Evolutionary conservation across 257 asterid species (phyloP), one percentile per base, ranked within the genome.

Genomic region (Paraleonurus japonicus): DNA sequence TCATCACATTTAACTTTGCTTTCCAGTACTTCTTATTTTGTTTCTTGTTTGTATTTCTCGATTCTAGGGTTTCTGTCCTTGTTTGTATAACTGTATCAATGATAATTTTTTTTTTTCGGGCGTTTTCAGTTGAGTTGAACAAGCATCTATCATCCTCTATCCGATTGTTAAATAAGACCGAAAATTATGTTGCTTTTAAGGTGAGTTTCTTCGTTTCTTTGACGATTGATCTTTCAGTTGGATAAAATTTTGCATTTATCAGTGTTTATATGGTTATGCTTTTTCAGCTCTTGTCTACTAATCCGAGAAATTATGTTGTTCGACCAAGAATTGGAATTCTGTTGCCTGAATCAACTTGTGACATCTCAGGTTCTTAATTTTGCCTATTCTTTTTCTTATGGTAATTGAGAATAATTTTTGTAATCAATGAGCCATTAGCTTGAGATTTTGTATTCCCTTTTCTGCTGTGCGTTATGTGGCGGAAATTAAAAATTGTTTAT

Each of bases 251-350:
- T 60, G 19, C 23, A 5, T 57, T 5, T 30, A n/a, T 51, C 50
- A 20, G 54, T 22, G 47, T 70, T 61, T 24, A 1, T 57, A 19
- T 50, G 72, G 63, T 72, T 67, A 16, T 62, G 66, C n/a, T n/a
- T 51, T 8, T 69, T 54, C 79, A 69, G 82, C 61, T 79, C 2
- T 47, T 70, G 77, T 67, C 91, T 47, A 88, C 90, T 17, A 84
- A 83, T 54, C 89, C 89, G n/a, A 85, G 69, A 23, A 83, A 79
- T 16, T 90, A 90, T 65, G 82, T 85, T 45, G 96, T 86, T 72
- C 83, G 87, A 19, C 96, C 96, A 0, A 81, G 78, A 45, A 70
- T 70, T 7, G 90, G 87, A 16, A 13, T 87, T 74, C 74, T 87
- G 58, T 27, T 19, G 72, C 86, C 94, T 37, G 72, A 79, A 75